Conservation (phyloP, 108 stramenopile genomes). For the Fistulifera pelliculosa region DNA sequence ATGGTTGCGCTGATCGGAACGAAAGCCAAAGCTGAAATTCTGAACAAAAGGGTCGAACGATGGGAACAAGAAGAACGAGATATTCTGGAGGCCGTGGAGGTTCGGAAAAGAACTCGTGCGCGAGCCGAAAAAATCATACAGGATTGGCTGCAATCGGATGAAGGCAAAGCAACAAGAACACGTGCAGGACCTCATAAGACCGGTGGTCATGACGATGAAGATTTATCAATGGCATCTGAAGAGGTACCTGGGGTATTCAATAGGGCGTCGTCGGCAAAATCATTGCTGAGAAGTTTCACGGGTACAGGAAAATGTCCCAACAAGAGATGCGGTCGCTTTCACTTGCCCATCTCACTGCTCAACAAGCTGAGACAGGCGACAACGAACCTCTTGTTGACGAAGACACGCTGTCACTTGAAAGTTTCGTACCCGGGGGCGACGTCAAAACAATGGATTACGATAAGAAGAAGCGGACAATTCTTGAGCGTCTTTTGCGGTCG, state of each 20-base stretch:
- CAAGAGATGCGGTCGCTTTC: slow-evolving; percentile 31
- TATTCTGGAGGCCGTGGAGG: slow-evolving; percentile 17
- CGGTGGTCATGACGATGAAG: slow-evolving; percentile 10
- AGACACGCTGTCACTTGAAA: slow-evolving; percentile 63
- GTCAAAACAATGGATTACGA: slow-evolving; percentile 46
- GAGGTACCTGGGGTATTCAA: slow-evolving; percentile 63
- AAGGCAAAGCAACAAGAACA: slow-evolving; percentile 12
- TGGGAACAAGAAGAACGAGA: slow-evolving; percentile 16
- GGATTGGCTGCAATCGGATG: slow-evolving; percentile 38
- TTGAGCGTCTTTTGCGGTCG: slow-evolving; percentile 79
- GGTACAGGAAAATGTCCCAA: slow-evolving; percentile 18
- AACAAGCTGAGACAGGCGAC: slow-evolving; percentile 21
- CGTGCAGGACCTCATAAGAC: not conserved
- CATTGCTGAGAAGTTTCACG: slow-evolving; percentile 28
- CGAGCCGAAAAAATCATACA: slow-evolving; percentile 54
- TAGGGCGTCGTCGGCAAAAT: slow-evolving; percentile 49
- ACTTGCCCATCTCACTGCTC: slow-evolving; percentile 38
- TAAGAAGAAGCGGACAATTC: slow-evolving; percentile 45
- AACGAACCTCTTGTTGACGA: slow-evolving; percentile 48
- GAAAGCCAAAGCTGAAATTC: not conserved
- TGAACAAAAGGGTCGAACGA: slow-evolving; percentile 1
- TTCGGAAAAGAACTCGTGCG: slow-evolving; percentile 52
- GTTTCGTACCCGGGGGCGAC: slow-evolving; percentile 39
- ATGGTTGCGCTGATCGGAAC: not conserved
- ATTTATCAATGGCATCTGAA: slow-evolving; percentile 37